These are phyloP conservation scores for Solanum appendiculatum DNA, from an alignment of 257 asterid genomes.

Conservation along the genomic window DNA sequence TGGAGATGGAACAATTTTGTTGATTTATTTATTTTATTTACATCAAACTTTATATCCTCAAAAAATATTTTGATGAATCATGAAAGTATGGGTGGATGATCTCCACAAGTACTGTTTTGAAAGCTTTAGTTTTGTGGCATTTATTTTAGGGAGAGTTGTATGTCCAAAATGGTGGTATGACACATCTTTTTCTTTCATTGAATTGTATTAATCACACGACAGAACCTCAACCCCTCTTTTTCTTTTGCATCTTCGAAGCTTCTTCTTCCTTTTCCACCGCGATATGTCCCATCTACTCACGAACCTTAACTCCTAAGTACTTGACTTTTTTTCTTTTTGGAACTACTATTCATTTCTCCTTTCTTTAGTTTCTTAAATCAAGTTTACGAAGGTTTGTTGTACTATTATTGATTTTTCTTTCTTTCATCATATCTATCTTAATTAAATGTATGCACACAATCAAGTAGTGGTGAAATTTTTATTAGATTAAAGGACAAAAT, in stretches of 20 bases:
- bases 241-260: not conserved
- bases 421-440: not conserved
- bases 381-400: not conserved
- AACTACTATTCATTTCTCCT: not conserved
- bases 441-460: not conserved
- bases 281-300: slow-evolving; percentile 1
- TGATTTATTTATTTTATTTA: not conserved
- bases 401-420: not conserved
- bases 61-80: not conserved
- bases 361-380: not conserved
- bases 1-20: not conserved
- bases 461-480: not conserved
- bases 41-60: not conserved
- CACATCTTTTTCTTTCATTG: not conserved
- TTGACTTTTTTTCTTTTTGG: not conserved
- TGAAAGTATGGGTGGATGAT: not conserved
- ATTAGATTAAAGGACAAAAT: no score
- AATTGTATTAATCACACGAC: not conserved
- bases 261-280: not conserved
- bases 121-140: not conserved
- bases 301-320: slow-evolving; percentile 4
- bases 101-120: not conserved
- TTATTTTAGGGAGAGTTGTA: not conserved
- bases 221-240: slow-evolving; percentile 2
- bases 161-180: not conserved